A percentile compares a stretch with the other conserved stretches of the same genome.
These are phyloP conservation scores for Alnus glutinosa DNA, from an alignment of 306 rosid genomes.

Conservation along the genomic window DNA sequence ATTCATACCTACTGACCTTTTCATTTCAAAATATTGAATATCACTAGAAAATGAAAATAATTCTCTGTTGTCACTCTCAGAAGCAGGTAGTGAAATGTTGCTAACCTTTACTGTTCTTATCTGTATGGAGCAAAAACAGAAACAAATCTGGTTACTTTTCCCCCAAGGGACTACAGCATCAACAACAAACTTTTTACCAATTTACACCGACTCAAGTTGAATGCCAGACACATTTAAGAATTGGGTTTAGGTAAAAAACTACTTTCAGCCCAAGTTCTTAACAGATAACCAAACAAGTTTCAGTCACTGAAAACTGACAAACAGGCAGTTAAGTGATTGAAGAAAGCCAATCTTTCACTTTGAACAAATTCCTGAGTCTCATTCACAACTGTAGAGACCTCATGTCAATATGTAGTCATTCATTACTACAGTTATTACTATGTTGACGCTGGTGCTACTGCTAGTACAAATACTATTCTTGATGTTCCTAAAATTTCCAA, in stretches of 20 bases:
- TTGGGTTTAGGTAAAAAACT: constrained; percentile 12
- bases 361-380: neutral
- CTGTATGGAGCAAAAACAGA: constrained; percentile 41
- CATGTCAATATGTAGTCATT: neutral
- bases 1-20: constrained; percentile 49
- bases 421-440: neutral
- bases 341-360: neutral
- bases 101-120: constrained; percentile 68
- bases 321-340: neutral
- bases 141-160: constrained; percentile 5
- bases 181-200: neutral
- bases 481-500: neutral
- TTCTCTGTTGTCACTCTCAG: constrained; percentile 60
- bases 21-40: constrained; percentile 66
- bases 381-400: neutral
- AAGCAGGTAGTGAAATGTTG: constrained; percentile 62
- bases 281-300: neutral
- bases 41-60: constrained; percentile 90
- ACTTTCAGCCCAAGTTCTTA: neutral
- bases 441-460: neutral
- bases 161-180: constrained; percentile 4
- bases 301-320: neutral
- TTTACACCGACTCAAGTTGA: constrained; percentile 7
- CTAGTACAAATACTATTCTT: neutral
- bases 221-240: constrained; percentile 4